phyloP scores from a whole-genome alignment of 1,284 basidiomycete genomes.

The Lentinula novae-zelandiae region DNA sequence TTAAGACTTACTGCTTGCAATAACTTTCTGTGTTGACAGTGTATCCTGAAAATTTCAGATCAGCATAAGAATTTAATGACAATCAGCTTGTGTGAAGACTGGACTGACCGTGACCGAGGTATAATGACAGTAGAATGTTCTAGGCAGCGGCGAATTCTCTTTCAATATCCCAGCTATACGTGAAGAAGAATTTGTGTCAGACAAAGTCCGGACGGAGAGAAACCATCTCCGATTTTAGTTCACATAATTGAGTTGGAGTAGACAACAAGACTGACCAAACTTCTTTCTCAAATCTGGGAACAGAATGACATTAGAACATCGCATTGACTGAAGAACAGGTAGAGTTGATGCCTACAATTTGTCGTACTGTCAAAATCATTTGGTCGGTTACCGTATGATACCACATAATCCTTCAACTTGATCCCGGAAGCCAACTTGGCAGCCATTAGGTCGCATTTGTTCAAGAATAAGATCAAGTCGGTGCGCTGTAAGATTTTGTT shows the following conservation, averaged over 20 bases:
- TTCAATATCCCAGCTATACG: slow-evolving; percentile 44
- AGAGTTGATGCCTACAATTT: slow-evolving; percentile 31
- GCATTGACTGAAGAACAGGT: background rate
- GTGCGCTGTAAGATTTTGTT: slow-evolving; percentile 56
- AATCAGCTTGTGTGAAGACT: background rate
- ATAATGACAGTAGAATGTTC: slow-evolving; percentile 66
- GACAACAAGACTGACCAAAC: slow-evolving; percentile 32
- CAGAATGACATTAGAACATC: background rate
- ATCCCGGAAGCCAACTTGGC: slow-evolving; percentile 58
- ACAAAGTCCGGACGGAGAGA: background rate
- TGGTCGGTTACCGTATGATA: slow-evolving; percentile 56
- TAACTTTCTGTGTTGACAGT: slow-evolving; percentile 46
- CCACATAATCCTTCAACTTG: slow-evolving; percentile 50
- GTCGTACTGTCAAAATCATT: slow-evolving; percentile 51
- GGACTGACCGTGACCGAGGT: slow-evolving; percentile 68
- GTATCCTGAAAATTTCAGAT: slow-evolving; percentile 33
- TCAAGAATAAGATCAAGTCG: slow-evolving; percentile 63
- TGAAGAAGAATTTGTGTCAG: background rate
- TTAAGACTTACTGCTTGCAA: slow-evolving; percentile 34
- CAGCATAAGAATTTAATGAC: slow-evolving; percentile 4
- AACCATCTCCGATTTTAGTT: background rate
- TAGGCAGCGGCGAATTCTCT: slow-evolving; percentile 48
- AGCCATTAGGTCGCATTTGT: slow-evolving; percentile 63
- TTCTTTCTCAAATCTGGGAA: slow-evolving; percentile 39
- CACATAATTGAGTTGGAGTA: background rate